Evolutionary conservation across 331 rosid species (phyloP).

Genomic region (Saraca asoca): DNA sequence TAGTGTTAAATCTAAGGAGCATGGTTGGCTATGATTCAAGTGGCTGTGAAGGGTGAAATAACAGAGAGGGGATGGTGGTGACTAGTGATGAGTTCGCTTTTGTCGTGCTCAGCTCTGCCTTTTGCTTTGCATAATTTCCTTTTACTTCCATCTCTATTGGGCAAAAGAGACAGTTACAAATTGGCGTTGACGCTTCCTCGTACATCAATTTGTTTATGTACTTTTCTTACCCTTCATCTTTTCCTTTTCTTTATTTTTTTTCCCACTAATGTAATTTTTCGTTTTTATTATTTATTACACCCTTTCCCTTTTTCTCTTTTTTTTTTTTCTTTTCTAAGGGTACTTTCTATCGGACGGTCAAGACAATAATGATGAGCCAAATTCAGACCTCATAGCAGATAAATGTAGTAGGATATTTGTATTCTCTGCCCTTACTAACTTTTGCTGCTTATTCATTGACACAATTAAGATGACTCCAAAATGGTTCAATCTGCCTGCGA

Average conservation of each 20-base stretch:
- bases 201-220: constrained; percentile 41
- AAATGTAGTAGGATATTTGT: too few species aligned
- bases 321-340: background rate
- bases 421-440: too few species aligned
- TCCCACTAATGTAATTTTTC: background rate
- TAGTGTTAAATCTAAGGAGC: too few species aligned
- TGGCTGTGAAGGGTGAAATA: background rate
- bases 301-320: background rate
- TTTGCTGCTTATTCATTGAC: too few species aligned
- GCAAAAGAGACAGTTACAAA: constrained; percentile 45
- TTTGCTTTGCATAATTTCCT: constrained; percentile 41
- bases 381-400: background rate
- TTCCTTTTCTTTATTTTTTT: background rate
- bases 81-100: constrained; percentile 18
- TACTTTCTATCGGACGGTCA: background rate
- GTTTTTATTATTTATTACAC: background rate
- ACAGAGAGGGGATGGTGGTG: background rate
- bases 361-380: too few species aligned
- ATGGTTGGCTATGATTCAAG: background rate
- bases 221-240: constrained; percentile 21
- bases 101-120: constrained; percentile 24
- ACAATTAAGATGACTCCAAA: background rate
- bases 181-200: constrained; percentile 61
- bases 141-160: constrained; percentile 35
- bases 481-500: too few species aligned